These are phyloP conservation scores for Candida sanyaensis DNA, from an alignment of 1,139 yeast genomes.

Conservation along the genomic window DNA sequence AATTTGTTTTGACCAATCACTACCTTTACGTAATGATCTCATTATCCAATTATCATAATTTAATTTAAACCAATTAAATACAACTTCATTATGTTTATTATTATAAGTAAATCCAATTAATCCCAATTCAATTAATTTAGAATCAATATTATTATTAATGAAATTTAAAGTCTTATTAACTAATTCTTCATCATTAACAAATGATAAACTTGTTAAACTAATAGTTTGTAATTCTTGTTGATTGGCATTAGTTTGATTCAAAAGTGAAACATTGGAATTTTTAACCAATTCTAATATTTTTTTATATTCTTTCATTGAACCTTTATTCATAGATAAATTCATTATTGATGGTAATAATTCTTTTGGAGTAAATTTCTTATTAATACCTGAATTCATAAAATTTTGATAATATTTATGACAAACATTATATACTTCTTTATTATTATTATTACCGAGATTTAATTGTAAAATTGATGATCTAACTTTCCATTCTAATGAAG, in stretches of 20 bases:
- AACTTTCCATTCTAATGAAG: constrained; percentile 36
- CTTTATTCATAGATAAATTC: constrained; percentile 33
- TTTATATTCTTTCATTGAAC: constrained; percentile 55
- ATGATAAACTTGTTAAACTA: constrained; percentile 57
- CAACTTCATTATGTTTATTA: constrained; percentile 16
- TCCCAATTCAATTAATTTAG: constrained; percentile 53
- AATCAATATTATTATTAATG: constrained; percentile 55
- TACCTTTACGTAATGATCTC: constrained; percentile 45
- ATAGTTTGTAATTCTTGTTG: constrained; percentile 48
- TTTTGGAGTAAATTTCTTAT: constrained; percentile 44
- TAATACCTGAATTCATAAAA: constrained; percentile 50
- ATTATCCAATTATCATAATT: constrained; percentile 54
- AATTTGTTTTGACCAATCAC: constrained; percentile 43
- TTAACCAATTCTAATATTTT: constrained; percentile 54
- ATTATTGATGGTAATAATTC: constrained; percentile 40
- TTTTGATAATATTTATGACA: constrained; percentile 43
- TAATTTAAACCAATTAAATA: constrained; percentile 59
- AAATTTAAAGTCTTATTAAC: constrained; percentile 55
- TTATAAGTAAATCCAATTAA: constrained; percentile 45
- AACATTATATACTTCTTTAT: constrained; percentile 30
- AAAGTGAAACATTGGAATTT: constrained; percentile 40
- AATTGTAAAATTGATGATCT: constrained; percentile 44
- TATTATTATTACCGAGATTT: constrained; percentile 19
- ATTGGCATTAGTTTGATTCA: constrained; percentile 32
- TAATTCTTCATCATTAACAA: constrained; percentile 44